Conservation (phyloP, 1,284 basidiomycete species). For the Cutaneotrichosporon mucoides region DNA sequence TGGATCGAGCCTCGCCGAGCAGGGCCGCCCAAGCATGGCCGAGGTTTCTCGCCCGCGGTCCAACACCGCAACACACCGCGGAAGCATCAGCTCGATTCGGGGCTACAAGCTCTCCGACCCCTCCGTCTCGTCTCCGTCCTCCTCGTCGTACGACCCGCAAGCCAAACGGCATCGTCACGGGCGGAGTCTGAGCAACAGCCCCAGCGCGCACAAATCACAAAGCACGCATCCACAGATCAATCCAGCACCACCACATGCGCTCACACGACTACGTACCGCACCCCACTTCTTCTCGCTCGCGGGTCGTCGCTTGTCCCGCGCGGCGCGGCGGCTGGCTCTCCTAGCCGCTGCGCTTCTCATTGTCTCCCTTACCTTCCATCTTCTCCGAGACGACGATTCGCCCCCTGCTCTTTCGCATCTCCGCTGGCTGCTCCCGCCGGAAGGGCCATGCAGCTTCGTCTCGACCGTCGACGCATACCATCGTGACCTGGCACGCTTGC, state of each 20-base stretch:
- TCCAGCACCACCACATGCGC: too few species aligned
- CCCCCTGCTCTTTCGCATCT: neutral
- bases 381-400: neutral
- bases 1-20: neutral
- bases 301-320: too few species aligned
- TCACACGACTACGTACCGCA: too few species aligned
- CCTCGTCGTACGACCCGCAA: neutral
- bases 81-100: neutral
- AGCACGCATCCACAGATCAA: too few species aligned
- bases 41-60: neutral
- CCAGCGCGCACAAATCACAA: too few species aligned
- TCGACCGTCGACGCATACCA: conserved; percentile 42
- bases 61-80: neutral
- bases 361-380: neutral
- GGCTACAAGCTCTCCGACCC: neutral
- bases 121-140: neutral
- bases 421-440: neutral
- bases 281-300: too few species aligned
- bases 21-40: too few species aligned
- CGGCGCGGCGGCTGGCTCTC: too few species aligned
- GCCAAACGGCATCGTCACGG: neutral
- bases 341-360: too few species aligned
- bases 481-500: conserved; percentile 33
- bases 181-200: neutral
- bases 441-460: conserved; percentile 31